Percentiles rank a stretch among this genome's conserved stretches.
phyloP scores from a whole-genome alignment of 1,139 yeast species.

The Protomyces arabidopsidicola region DNA sequence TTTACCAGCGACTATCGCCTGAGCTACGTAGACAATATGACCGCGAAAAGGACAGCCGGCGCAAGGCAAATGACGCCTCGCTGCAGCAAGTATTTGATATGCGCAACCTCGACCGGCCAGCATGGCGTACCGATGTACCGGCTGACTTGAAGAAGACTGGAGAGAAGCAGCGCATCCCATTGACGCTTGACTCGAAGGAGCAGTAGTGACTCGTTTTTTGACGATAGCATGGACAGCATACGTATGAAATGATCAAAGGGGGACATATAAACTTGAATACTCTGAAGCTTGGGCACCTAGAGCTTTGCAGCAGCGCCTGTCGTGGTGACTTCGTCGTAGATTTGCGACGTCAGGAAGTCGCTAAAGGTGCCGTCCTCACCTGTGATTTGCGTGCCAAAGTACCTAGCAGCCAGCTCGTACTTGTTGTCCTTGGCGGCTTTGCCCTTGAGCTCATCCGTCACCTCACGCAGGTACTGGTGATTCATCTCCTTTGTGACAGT shows the following conservation, averaged over 20 bases:
- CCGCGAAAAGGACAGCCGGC: neutral
- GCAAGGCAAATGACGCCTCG: conserved; percentile 5
- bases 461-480: conserved; percentile 55
- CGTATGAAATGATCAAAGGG: too few relatives aligned
- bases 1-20: conserved; percentile 13
- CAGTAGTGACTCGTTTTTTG: neutral
- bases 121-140: conserved; percentile 27
- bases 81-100: conserved; percentile 21
- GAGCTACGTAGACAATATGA: conserved; percentile 22
- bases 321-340: conserved; percentile 27
- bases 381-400: conserved; percentile 61
- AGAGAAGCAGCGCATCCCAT: conserved; percentile 9
- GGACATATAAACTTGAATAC: too few relatives aligned
- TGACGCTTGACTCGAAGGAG: conserved; percentile 7
- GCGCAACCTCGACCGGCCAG: conserved; percentile 22
- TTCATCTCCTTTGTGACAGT: conserved; percentile 57
- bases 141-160: neutral
- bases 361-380: conserved; percentile 53
- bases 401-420: conserved; percentile 53
- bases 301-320: conserved; percentile 30
- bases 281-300: neutral
- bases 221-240: neutral
- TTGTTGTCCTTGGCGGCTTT: conserved; percentile 54
- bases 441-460: conserved; percentile 53
- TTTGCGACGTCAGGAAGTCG: conserved; percentile 56